These are phyloP conservation scores for Cynanchum wilfordii DNA, from an alignment of 257 asterid genomes.

Conservation along the genomic window DNA sequence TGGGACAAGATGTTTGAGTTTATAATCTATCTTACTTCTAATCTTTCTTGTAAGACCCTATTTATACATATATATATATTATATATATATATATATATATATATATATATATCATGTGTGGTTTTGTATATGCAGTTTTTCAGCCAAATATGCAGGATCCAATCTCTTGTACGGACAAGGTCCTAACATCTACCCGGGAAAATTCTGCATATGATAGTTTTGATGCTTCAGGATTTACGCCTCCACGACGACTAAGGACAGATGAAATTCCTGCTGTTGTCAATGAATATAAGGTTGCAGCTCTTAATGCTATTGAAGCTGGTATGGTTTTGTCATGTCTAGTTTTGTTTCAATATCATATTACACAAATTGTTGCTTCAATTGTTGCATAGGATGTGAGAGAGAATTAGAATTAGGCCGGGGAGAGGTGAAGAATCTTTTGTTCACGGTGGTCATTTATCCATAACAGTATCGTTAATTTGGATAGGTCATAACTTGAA, in stretches of 20 bases:
- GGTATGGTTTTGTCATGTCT: constrained; percentile 15
- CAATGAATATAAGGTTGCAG: constrained; percentile 13
- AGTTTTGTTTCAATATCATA: too few relatives aligned
- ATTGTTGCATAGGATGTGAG: too few relatives aligned
- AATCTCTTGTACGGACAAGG: constrained; percentile 10
- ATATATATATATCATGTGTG: too few relatives aligned
- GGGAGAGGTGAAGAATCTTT: too few relatives aligned
- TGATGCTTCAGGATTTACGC: neutral
- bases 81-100: too few relatives aligned
- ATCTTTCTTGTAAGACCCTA: neutral
- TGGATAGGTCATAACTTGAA: too few relatives aligned
- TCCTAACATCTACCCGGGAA: neutral
- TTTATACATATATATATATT: too few relatives aligned
- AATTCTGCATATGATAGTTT: neutral
- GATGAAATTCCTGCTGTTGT: constrained; percentile 18
- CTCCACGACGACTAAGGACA: constrained; percentile 4
- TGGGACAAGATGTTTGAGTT: neutral
- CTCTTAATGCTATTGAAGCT: constrained; percentile 23
- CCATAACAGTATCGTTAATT: too few relatives aligned
- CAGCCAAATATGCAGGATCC: constrained; percentile 20
- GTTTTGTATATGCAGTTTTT: constrained; percentile 8
- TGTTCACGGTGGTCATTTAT: too few relatives aligned
- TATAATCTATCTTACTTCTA: neutral
- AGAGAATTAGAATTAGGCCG: too few relatives aligned
- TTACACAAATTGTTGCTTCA: too few relatives aligned